phyloP scores from a whole-genome alignment of 345 rosid species.

The Clausena lansium region DNA sequence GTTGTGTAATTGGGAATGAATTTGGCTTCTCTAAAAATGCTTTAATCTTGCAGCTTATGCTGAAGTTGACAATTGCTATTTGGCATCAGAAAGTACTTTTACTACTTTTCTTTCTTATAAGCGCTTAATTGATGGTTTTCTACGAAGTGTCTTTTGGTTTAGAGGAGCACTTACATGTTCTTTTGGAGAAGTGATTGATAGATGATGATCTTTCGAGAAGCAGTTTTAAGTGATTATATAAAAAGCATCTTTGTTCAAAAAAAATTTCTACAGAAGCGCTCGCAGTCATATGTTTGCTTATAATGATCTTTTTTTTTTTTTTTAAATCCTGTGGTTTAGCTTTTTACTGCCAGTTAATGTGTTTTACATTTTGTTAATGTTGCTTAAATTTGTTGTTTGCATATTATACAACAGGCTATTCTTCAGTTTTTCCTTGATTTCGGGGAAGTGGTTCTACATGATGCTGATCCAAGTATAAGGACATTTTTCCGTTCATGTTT shows the following conservation, averaged over 20 bases:
- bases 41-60: neutral
- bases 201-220: neutral
- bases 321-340: neutral
- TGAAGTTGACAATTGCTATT: too few species aligned
- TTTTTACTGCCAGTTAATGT: neutral
- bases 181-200: neutral
- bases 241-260: neutral
- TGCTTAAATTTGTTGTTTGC: neutral
- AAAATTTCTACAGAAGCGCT: neutral
- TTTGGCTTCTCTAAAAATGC: neutral
- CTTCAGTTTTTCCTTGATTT: constrained; percentile 86
- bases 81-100: neutral
- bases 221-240: neutral
- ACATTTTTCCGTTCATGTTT: constrained; percentile 79
- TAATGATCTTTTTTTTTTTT: neutral
- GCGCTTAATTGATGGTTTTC: neutral
- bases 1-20: neutral
- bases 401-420: constrained; percentile 48
- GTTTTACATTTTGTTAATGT: neutral
- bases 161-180: neutral
- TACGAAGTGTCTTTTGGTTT: neutral
- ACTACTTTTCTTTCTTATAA: neutral
- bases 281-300: neutral
- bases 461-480: constrained; percentile 83
- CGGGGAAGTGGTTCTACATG: constrained; percentile 84